A percentile compares a stretch with the other conserved stretches of the same genome.
Conservation (phyloP, 75 land plant species). For the Pinus taeda region DNA sequence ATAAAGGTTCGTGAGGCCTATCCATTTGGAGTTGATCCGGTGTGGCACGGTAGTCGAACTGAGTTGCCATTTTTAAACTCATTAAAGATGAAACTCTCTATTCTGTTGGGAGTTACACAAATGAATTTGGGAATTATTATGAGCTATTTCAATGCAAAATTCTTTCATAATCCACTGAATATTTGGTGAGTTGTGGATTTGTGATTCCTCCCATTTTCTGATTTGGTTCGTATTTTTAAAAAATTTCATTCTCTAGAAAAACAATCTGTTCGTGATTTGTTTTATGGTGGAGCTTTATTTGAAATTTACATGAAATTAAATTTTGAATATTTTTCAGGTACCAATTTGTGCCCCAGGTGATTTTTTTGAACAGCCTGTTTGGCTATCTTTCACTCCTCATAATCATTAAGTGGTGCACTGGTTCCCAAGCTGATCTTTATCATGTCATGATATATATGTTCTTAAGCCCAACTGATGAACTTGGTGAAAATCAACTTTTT, state of each 20-base stretch:
- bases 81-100: conserved; percentile 99
- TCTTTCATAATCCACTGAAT: conserved; percentile 60
- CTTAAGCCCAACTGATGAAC: conserved; percentile 91
- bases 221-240: neutral
- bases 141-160: conserved; percentile 90
- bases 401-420: conserved; percentile 93
- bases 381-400: conserved; percentile 97
- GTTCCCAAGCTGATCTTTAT: conserved; percentile 92
- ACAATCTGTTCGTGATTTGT: neutral
- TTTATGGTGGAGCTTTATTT: neutral
- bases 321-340: conserved; percentile 50
- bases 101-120: conserved; percentile 90
- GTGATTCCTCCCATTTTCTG: neutral
- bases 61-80: conserved; percentile 96
- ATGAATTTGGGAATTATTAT: conserved; percentile 93
- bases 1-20: conserved; percentile 68
- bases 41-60: conserved; percentile 90
- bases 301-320: neutral
- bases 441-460: conserved; percentile 99
- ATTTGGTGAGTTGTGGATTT: conserved; percentile 57
- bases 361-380: conserved; percentile 85
- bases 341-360: conserved; percentile 93
- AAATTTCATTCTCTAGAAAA: neutral
- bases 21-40: conserved; percentile 95
- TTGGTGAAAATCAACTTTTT: conserved; percentile 95